phyloP scores from a whole-genome alignment of 768 basidiomycete genomes.

The Boletus sp. region DNA sequence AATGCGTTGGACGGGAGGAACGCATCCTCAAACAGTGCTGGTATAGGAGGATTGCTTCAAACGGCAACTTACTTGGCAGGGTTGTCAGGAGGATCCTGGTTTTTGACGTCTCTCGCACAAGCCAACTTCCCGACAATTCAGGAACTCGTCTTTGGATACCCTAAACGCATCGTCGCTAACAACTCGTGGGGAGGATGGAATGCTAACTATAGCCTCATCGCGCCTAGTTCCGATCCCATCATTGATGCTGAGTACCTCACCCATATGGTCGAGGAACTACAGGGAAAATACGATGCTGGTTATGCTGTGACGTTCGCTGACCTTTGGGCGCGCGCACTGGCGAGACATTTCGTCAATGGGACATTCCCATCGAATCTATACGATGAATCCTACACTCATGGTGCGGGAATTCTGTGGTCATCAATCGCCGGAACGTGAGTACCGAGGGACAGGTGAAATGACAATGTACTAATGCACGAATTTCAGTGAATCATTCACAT shows the following conservation, averaged over 20 bases:
- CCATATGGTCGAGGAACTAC: conserved; percentile 24
- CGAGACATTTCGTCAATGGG: conserved; percentile 39
- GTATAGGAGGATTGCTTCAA: conserved; percentile 52
- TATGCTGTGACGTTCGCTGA: conserved; percentile 32
- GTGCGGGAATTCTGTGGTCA: conserved; percentile 36
- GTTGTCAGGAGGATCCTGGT: conserved; percentile 44
- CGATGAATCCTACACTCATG: conserved; percentile 30
- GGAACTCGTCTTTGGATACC: conserved; percentile 36
- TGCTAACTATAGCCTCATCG: conserved; percentile 15
- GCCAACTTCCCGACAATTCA: conserved; percentile 40
- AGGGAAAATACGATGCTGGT: conserved; percentile 31
- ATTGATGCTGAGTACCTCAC: conserved; percentile 16
- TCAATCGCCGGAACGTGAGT: conserved; percentile 33
- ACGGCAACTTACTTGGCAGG: conserved; percentile 51
- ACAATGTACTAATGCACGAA: background rate
- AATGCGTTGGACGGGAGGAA: conserved; percentile 51
- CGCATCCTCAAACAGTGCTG: conserved; percentile 36
- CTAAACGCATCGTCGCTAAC: conserved; percentile 11
- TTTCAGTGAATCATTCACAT: conserved; percentile 31
- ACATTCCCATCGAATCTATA: conserved; percentile 33
- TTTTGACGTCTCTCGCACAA: conserved; percentile 39
- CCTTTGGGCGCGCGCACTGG: conserved; percentile 25
- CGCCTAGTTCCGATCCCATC: conserved; percentile 19
- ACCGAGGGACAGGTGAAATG: background rate
- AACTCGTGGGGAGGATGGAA: conserved; percentile 36